Evolutionary conservation across 1,284 basidiomycete species (phyloP).

Genomic region (Cutaneotrichosporon cyanovorans): DNA sequence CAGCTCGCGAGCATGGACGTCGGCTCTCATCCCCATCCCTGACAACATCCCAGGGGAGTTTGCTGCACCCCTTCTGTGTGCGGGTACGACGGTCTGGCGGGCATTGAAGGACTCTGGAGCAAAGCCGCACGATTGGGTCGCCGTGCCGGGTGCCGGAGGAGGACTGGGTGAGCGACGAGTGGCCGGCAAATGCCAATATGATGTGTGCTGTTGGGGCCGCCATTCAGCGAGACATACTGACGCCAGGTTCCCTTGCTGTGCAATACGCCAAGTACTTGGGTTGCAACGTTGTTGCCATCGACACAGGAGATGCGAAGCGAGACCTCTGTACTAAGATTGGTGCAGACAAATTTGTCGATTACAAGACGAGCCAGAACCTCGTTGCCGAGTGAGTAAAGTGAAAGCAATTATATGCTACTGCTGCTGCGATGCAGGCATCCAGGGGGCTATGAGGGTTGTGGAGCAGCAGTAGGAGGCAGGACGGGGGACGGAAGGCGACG

Average conservation of each 20-base stretch:
- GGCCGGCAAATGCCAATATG: too few relatives aligned
- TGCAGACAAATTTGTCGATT: conserved; percentile 70
- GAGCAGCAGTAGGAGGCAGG: too few relatives aligned
- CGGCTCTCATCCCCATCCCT: conserved; percentile 68
- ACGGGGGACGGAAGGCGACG: too few relatives aligned
- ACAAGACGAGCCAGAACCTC: conserved; percentile 45
- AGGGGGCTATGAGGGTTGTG: too few relatives aligned
- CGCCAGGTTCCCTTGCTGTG: conserved; percentile 50
- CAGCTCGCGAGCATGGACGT: conserved; percentile 48
- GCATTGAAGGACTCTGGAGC: conserved; percentile 67
- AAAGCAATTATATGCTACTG: too few relatives aligned
- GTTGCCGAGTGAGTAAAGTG: too few relatives aligned
- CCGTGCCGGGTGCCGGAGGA: conserved; percentile 52
- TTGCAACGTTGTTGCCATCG: conserved; percentile 69
- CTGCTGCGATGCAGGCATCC: too few relatives aligned
- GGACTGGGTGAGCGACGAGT: conserved; percentile 35
- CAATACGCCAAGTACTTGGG: conserved; percentile 70
- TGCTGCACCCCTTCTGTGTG: conserved; percentile 78
- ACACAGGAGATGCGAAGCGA: conserved; percentile 51
- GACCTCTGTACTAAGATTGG: conserved; percentile 57
- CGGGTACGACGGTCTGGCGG: conserved; percentile 58
- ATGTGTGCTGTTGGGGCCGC: too few relatives aligned
- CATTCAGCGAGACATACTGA: too few relatives aligned
- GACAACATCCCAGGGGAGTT: conserved; percentile 56
- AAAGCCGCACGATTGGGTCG: conserved; percentile 67